These are phyloP conservation scores for Cladorrhinum samala DNA, from an alignment of 495 filamentous ascomycete genomes.

Conservation along the genomic window DNA sequence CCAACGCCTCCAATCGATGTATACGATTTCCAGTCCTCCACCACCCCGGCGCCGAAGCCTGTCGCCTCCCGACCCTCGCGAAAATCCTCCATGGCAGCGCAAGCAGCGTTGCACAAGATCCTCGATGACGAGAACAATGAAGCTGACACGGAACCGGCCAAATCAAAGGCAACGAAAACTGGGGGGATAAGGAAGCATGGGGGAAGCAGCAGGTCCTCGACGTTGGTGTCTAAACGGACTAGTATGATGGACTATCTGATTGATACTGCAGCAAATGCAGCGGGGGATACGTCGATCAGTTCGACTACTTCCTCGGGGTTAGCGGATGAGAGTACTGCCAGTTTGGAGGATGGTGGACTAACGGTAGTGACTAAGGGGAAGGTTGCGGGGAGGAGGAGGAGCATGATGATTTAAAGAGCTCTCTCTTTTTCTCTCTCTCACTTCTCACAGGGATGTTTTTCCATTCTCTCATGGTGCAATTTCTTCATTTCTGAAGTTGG, in stretches of 20 bases:
- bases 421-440: neutral
- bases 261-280: neutral
- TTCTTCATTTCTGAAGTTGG: too few species aligned
- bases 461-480: too few species aligned
- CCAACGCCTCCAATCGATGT: conserved; percentile 16
- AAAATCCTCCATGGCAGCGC: conserved; percentile 19
- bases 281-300: neutral
- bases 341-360: conserved; percentile 1
- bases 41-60: conserved; percentile 1
- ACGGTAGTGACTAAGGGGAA: neutral
- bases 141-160: neutral
- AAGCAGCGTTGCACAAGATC: conserved; percentile 9
- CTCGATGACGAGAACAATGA: conserved; percentile 11
- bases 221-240: conserved; percentile 31
- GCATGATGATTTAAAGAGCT: conserved; percentile 54
- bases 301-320: too few species aligned
- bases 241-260: conserved; percentile 12
- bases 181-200: conserved; percentile 12
- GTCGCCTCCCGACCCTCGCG: neutral
- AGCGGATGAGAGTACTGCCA: neutral
- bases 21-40: conserved; percentile 33
- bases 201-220: conserved; percentile 34
- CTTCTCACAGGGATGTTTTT: neutral
- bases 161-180: conserved; percentile 5
- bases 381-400: conserved; percentile 36